phyloP scores from a whole-genome alignment of 805 yeast species.

The Yamadazyma scolyti region DNA sequence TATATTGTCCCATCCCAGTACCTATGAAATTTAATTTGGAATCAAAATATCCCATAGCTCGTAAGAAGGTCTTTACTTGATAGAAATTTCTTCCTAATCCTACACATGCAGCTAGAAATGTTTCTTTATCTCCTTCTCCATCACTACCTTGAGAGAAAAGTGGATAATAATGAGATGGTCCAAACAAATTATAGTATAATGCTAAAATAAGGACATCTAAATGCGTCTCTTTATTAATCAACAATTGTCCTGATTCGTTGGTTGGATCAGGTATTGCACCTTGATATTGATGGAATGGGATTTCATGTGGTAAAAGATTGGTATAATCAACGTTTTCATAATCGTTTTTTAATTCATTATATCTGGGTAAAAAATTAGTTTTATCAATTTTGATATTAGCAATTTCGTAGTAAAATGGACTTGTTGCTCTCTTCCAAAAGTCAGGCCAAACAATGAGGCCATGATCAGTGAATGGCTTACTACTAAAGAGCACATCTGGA shows the following conservation, averaged over 20 bases:
- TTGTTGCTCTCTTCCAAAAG: conserved; percentile 81
- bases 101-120: conserved; percentile 67
- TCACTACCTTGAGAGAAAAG: conserved; percentile 42
- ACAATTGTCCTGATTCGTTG: conserved; percentile 40
- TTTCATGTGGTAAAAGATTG: conserved; percentile 9
- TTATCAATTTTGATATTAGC: conserved; percentile 46
- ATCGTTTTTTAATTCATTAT: conserved; percentile 21
- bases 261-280: conserved; percentile 32
- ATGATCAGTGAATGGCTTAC: conserved; percentile 49
- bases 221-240: conserved; percentile 38
- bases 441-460: conserved; percentile 81
- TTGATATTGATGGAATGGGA: conserved; percentile 27
- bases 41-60: conserved; percentile 48
- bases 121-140: conserved; percentile 85
- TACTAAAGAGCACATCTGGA: conserved; percentile 56
- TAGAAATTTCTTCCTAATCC: conserved; percentile 46
- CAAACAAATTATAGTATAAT: conserved; percentile 39
- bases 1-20: conserved; percentile 73
- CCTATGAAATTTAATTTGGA: conserved; percentile 48
- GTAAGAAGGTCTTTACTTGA: conserved; percentile 50
- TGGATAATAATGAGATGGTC: conserved; percentile 40
- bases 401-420: conserved; percentile 68
- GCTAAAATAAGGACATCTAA: conserved; percentile 34
- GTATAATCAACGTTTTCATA: conserved; percentile 10
- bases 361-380: conserved; percentile 25